Base-by-base conservation (phyloP, 2,329 filamentous ascomycete genomes). In the Phaeomoniella chlamydospora region DNA sequence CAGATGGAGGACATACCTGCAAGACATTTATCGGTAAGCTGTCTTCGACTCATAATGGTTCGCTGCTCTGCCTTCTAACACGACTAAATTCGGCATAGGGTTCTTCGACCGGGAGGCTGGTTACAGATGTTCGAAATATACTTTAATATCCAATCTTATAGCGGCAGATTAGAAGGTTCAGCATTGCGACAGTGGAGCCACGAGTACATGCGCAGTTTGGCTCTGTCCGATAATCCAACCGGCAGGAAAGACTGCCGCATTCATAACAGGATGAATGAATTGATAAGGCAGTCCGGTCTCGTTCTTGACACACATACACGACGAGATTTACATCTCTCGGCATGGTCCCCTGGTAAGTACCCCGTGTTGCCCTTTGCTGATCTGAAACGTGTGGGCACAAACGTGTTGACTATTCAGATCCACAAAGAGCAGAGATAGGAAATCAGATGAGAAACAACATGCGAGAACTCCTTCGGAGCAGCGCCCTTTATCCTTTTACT, bases 91-190 rank as follows among this genome's bases (percentile, higher is more conserved):
- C 16, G 6, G 4, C 15, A 10, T 19, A 33, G 29, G 13, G 14
- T 18, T 13, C 22, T 33, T 14, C 33, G 19, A 34, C 29, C 13
- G 5, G 36, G 30, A 34, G 36, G 29, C 15, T 26, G 22, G 15
- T 15, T 37, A n/a, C 19, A 37, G 15, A 15, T 37, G 29, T 33
- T 34, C 13, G 36, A 37, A 37, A 34, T 30, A n/a, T 26, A 37
- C 15, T 26, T 37, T 15, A 19, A 33, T 18, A 16, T 37, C 14
- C 36, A 31, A 5, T 18, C 29, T 13, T 29, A 37, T 14, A 31
- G 15, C 18, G 36, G 36, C 4, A 26, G 16, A 5, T 14, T 33
- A 6, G 36, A 34, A 13, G 15, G 17, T n/a, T 13, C 12, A 13
- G 36, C 29, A 4, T 26, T 37, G 12, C 29, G 29, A 18, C 12